Base-by-base conservation (phyloP, 495 filamentous ascomycete genomes). In the Ramalina peruviana region DNA sequence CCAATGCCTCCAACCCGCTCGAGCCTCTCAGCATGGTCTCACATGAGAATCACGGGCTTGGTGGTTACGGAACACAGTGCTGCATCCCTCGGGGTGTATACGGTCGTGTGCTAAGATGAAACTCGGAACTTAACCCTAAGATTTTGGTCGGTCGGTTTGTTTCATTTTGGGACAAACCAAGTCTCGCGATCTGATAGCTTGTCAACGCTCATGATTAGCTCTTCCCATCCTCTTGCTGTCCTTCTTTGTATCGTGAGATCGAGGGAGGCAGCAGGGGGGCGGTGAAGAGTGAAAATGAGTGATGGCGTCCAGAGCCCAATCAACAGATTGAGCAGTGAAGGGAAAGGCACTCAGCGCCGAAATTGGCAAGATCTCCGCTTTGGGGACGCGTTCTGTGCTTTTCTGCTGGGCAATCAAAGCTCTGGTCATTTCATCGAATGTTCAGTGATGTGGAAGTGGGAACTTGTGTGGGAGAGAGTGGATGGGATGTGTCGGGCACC, bases 81-180 rank as follows among this genome's bases (percentile, higher is more conserved):
- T 57, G 53, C 54, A 54, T 48, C 61, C 49, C 48, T 37, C 49
- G 56, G 58, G 58, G 51, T 58, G 59, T 56, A 58, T 54, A 55
- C 36, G 56, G 61, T 54, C 53, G 53, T 62, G 54, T 62, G 60
- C 66, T 72, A 69, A 76, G 74, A 74, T 69, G 67, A 67, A 66
- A 64, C 62, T 77, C 72, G 80, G 81, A 84, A 82, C 81, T 83
- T 85, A 85, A 85, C 81, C 81, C 81, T 85, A 85, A 79, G 67
- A 60, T 61, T 61, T 33, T 64, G 58, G 66, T 73, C 72, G 78
- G 30, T 33, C 7, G 30, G 30, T 33, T 13, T 33, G 12, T 33
- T 33, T 33, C 9, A 11, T 10, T 33, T 7, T 33, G 5, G 30
- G 12, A 33, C 12, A 27, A 26, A 45, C n/a, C 72, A 61, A 73